Evolutionary conservation across 139 green algal genomes (phyloP), one percentile per base, ranked within the genome.

Genomic region (Spirogloea muscicola): DNA sequence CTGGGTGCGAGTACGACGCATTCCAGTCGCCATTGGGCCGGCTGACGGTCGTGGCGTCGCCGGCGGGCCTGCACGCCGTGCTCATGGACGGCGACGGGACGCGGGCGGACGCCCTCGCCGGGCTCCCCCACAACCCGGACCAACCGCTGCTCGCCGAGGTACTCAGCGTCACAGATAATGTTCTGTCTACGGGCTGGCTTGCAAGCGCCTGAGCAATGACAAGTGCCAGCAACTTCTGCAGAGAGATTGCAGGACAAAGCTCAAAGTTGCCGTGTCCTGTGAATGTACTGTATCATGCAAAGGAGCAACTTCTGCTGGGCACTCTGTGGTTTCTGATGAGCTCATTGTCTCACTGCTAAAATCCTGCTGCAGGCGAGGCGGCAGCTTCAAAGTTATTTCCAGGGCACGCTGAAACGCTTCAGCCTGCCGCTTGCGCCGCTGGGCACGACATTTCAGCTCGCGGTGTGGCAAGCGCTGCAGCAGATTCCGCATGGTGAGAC

Each of bases 1-100:
- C 43, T 29, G 10, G 13, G 10, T 68, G 13, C 18, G 10, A 31
- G 4, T 68, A 13, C 46, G 59, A 68, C 27, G 41, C 27, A 25
- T 68, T 68, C 43, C 33, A 68, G 5, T 68, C 59, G 6, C 59
- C 59, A 57, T 6, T 68, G 29, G 59, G 59, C 10, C 13, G 5
- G 42, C 29, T 68, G 41, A 68, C 18, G 4, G 37, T 68, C 27
- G 13, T 68, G 4, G 59, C 13, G n/a, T 68, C 59, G 5, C 27
- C 27, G 3, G 34, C 33, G 59, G 59, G 59, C 4, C 59, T 68
- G 10, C 59, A 68, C 43, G 59, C 59, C 5, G 9, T 68, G 10
- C 10, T 58, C 9, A 6, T 68, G 5, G n/a, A n/a, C n/a, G n/a
- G n/a, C n/a, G n/a, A n/a, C n/a, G n/a, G n/a, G n/a, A n/a, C n/a